Percentiles rank a stretch among this genome's conserved stretches.
phyloP scores from a whole-genome alignment of 2,329 filamentous ascomycete genomes.

The Zymoseptoria ardabiliae region DNA sequence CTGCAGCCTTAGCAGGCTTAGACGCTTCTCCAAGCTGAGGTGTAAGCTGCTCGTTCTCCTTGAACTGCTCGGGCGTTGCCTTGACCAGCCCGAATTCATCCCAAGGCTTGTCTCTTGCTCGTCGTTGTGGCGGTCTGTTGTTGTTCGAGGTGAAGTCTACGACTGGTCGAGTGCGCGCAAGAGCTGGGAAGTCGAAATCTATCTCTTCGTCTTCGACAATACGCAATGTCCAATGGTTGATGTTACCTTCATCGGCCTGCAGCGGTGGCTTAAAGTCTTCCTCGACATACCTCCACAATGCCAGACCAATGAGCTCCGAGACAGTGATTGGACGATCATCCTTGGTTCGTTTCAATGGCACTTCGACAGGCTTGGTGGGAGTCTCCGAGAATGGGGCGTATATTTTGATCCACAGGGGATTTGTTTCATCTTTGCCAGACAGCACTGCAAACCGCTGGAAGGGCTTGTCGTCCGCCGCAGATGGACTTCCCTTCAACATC shows the following conservation, averaged over 20 bases:
- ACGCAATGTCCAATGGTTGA: constrained; percentile 74
- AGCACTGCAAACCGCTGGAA: constrained; percentile 70
- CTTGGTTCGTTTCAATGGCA: constrained; percentile 62
- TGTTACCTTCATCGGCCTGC: constrained; percentile 58
- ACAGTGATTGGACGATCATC: constrained; percentile 66
- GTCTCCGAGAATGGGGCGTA: constrained; percentile 65
- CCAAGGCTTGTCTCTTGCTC: constrained; percentile 68
- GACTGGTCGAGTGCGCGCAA: constrained; percentile 67
- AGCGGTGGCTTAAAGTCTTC: constrained; percentile 65
- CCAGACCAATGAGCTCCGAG: constrained; percentile 72
- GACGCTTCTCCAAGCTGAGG: constrained; percentile 12
- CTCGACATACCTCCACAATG: constrained; percentile 69
- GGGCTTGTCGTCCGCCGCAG: constrained; percentile 47
- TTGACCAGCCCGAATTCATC: constrained; percentile 76
- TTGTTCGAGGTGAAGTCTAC: constrained; percentile 72
- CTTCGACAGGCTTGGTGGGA: constrained; percentile 59
- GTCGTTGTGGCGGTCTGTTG: constrained; percentile 56
- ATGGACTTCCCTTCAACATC: constrained; percentile 57
- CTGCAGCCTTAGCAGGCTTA: constrained; percentile 2
- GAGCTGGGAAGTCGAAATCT: constrained; percentile 74
- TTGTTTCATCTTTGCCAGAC: constrained; percentile 70
- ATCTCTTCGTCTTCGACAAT: constrained; percentile 82
- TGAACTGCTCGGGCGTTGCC: constrained; percentile 60
- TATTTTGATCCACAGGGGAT: constrained; percentile 68
- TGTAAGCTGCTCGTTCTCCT: constrained; percentile 54